Percentiles rank a stretch among this genome's conserved stretches.
phyloP scores from a whole-genome alignment of 108 stramenopile species.

The Conticribra weissflogii region DNA sequence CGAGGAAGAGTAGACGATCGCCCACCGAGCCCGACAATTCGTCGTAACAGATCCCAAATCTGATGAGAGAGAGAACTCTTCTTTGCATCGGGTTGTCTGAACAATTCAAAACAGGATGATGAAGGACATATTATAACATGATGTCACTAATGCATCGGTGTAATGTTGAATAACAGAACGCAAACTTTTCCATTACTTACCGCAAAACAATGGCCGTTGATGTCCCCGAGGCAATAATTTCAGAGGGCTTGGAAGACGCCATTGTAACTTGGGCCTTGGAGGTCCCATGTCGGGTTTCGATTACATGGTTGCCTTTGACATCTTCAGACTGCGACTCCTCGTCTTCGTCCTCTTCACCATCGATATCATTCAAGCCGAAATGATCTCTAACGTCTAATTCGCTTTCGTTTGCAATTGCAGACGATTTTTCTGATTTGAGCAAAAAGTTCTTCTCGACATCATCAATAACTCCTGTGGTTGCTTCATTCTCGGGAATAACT shows the following conservation, averaged over 20 bases:
- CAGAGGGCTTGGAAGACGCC: slow-evolving; percentile 24
- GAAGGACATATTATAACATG: not conserved
- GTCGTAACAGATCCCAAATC: slow-evolving; percentile 33
- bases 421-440: not conserved
- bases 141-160: not conserved
- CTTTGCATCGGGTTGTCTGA: slow-evolving; percentile 13
- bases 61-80: slow-evolving; percentile 27
- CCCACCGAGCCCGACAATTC: not conserved
- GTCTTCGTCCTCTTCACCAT: not conserved
- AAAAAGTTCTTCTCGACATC: not conserved
- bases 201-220: slow-evolving; percentile 48
- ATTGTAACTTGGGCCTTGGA: not conserved
- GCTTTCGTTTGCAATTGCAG: not conserved
- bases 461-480: too few species aligned
- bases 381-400: not conserved
- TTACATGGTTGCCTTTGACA: not conserved
- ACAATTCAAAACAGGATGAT: not conserved
- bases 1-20: not conserved
- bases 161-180: not conserved
- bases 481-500: too few species aligned
- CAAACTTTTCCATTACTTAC: not conserved
- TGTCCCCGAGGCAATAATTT: slow-evolving; percentile 25
- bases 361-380: not conserved
- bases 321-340: not conserved
- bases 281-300: not conserved